These are phyloP conservation scores for Didymella keratinophila DNA, from an alignment of 2,329 filamentous ascomycete species.

Conservation along the genomic window DNA sequence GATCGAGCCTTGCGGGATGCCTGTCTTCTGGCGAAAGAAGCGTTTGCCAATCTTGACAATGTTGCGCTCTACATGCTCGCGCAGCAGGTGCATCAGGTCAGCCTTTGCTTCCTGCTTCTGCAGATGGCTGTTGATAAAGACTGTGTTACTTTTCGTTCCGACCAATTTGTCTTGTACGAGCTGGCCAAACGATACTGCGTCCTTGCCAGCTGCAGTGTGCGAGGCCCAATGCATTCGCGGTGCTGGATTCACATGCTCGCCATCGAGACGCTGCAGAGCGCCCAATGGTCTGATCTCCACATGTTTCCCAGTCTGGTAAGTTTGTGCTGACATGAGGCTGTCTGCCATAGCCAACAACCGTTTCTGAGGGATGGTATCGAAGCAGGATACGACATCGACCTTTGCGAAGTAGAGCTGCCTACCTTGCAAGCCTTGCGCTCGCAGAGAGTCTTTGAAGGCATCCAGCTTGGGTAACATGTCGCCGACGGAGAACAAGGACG, in stretches of 20 bases:
- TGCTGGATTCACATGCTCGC: slow-evolving; percentile 41
- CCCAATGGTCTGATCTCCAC: slow-evolving; percentile 69
- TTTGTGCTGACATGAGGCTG: slow-evolving; percentile 61
- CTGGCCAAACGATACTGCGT: slow-evolving; percentile 44
- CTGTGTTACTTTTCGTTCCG: slow-evolving; percentile 63
- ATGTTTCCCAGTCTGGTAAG: slow-evolving; percentile 78
- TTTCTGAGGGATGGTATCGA: slow-evolving; percentile 91
- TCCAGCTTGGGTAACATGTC: slow-evolving; percentile 81
- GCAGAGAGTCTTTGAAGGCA: slow-evolving; percentile 66
- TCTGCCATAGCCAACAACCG: slow-evolving; percentile 73
- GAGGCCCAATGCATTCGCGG: slow-evolving; percentile 52
- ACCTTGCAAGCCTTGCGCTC: slow-evolving; percentile 41
- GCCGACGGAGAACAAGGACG: slow-evolving; percentile 79
- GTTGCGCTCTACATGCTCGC: slow-evolving; percentile 83
- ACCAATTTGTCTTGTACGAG: slow-evolving; percentile 42
- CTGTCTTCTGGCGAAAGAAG: slow-evolving; percentile 84
- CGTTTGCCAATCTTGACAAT: slow-evolving; percentile 88
- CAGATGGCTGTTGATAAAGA: slow-evolving; percentile 77
- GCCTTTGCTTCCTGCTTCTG: slow-evolving; percentile 65
- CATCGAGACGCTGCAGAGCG: slow-evolving; percentile 43
- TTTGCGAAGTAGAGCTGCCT: slow-evolving; percentile 83
- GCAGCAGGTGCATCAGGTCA: slow-evolving; percentile 72
- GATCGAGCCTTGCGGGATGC: slow-evolving; percentile 93
- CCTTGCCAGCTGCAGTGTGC: slow-evolving; percentile 45
- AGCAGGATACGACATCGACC: slow-evolving; percentile 88